A percentile compares a stretch with the other conserved stretches of the same genome.
Conservation (phyloP, 176 grass and related monocot species). For the Poa annua region DNA sequence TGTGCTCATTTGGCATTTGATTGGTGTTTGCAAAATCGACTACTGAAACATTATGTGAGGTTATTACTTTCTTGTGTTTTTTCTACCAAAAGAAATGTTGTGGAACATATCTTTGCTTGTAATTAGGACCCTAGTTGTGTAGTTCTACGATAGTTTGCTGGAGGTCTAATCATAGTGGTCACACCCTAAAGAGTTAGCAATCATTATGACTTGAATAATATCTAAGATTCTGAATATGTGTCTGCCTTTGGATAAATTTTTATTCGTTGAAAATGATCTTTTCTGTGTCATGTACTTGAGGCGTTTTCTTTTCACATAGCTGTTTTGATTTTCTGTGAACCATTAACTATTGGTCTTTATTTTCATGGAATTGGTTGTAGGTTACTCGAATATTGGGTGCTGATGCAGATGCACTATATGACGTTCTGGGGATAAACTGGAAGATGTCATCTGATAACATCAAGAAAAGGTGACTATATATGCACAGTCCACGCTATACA, state of each 20-base stretch:
- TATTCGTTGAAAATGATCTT: not conserved
- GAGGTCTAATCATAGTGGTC: not conserved
- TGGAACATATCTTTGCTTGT: not conserved
- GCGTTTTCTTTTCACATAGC: not conserved
- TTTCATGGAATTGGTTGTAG: constrained; percentile 43
- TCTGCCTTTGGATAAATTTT: constrained; percentile 2
- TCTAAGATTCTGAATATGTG: not conserved
- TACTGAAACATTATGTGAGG: not conserved
- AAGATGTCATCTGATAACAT: constrained; percentile 90
- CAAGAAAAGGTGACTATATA: constrained; percentile 81
- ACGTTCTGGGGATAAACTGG: constrained; percentile 92
- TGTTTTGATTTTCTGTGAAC: not conserved
- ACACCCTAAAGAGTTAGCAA: not conserved
- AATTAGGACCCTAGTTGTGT: not conserved
- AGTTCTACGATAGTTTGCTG: not conserved
- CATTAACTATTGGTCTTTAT: not conserved
- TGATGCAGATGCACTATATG: constrained; percentile 78
- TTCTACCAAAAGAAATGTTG: not conserved
- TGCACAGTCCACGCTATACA: constrained; percentile 29
- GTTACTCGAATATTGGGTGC: constrained; percentile 86
- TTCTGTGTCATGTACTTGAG: not conserved
- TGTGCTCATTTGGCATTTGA: not conserved
- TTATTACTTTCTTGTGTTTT: not conserved
- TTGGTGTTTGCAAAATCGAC: constrained; percentile 20
- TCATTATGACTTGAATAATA: not conserved